Conservation (phyloP, 129 eudicot species). For the Arctium lappa region DNA sequence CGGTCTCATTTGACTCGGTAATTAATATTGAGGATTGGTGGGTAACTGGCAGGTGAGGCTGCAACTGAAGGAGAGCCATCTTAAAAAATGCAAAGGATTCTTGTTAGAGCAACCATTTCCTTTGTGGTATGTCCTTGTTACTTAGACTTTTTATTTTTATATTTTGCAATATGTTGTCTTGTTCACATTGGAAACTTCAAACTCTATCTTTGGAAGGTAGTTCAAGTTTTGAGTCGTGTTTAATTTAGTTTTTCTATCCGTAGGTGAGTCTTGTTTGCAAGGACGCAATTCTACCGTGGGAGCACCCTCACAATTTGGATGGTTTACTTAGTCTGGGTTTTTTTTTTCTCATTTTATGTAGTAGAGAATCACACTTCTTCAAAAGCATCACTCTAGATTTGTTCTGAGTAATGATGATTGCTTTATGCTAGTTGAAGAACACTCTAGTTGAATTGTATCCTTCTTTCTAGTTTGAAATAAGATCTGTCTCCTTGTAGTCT, state of each 20-base stretch:
- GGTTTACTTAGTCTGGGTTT: slow-evolving; percentile 24
- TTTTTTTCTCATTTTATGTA: background rate
- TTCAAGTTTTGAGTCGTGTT: slow-evolving; percentile 20
- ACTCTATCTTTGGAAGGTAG: background rate
- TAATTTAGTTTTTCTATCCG: slow-evolving; percentile 45
- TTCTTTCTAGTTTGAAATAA: slow-evolving; percentile 13
- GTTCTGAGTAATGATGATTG: slow-evolving; percentile 6
- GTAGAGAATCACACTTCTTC: slow-evolving; percentile 18
- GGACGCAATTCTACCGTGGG: slow-evolving; percentile 42
- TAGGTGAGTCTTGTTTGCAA: slow-evolving; percentile 55
- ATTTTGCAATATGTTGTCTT: background rate
- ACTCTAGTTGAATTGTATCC: slow-evolving; percentile 17
- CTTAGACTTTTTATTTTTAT: slow-evolving; percentile 25
- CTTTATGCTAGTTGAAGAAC: slow-evolving; percentile 16
- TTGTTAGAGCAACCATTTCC: slow-evolving; percentile 53
- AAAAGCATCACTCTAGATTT: slow-evolving; percentile 19
- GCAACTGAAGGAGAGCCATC: slow-evolving; percentile 60
- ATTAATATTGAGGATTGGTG: slow-evolving; percentile 53
- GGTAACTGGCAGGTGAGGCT: slow-evolving; percentile 92
- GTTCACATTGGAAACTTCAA: slow-evolving; percentile 1
- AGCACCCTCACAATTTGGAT: slow-evolving; percentile 35
- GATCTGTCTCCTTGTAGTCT: slow-evolving; percentile 10
- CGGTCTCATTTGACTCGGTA: slow-evolving; percentile 7
- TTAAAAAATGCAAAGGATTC: slow-evolving; percentile 46
- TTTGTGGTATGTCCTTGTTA: slow-evolving; percentile 62